Evolutionary conservation across 495 filamentous ascomycete genomes (phyloP).

Genomic region (Parathielavia appendiculata): DNA sequence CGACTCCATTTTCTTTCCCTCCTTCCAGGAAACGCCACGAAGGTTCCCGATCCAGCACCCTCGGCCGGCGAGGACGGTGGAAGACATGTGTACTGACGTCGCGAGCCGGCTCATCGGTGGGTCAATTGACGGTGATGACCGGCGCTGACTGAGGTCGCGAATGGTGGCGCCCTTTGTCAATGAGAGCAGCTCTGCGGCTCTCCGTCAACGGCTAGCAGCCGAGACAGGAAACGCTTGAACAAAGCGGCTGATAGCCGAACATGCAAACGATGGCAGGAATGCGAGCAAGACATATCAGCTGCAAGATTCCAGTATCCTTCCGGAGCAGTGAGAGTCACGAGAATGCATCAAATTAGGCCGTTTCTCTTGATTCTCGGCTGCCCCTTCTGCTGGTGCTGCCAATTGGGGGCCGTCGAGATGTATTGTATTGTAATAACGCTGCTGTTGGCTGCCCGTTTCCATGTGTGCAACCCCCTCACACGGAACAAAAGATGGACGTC

Average conservation of each 20-base stretch:
- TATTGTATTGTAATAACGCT: conserved; percentile 3
- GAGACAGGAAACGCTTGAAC: too few species aligned
- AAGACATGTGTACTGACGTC: background rate
- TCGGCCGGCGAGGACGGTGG: background rate
- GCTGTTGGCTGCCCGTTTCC: conserved; percentile 1
- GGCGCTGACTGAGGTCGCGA: background rate
- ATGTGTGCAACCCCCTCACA: conserved; percentile 12
- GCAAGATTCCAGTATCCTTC: background rate
- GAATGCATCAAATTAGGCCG: background rate
- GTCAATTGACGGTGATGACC: conserved; percentile 9
- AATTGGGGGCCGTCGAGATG: too few species aligned
- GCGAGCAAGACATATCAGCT: too few species aligned
- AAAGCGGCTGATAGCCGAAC: too few species aligned
- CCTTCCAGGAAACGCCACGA: background rate
- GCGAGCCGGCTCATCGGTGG: background rate
- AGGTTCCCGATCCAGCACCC: background rate
- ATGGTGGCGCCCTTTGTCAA: background rate
- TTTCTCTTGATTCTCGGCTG: background rate
- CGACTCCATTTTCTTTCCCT: background rate
- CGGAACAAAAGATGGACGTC: background rate
- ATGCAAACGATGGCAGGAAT: too few species aligned
- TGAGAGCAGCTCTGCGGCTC: background rate
- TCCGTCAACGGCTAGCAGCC: too few species aligned
- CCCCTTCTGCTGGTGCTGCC: too few species aligned
- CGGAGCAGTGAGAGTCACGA: too few species aligned